A percentile compares a stretch with the other conserved stretches of the same genome.
Conservation (phyloP, 805 yeast genomes). For the Candida xyloterini region DNA sequence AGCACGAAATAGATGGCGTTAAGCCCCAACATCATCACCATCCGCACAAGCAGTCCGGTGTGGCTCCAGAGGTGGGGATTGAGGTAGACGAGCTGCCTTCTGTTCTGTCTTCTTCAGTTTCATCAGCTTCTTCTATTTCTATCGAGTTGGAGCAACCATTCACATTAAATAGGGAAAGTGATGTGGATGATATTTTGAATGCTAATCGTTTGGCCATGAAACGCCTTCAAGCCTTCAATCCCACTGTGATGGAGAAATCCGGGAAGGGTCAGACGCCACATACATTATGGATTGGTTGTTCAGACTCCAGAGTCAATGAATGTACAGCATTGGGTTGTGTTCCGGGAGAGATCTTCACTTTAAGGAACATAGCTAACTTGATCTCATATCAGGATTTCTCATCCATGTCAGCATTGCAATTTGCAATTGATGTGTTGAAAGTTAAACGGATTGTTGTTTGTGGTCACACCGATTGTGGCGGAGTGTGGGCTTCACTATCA, state of each 20-base stretch:
- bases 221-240: slow-evolving; percentile 46
- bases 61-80: background rate
- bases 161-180: slow-evolving; percentile 45
- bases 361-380: slow-evolving; percentile 83
- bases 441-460: slow-evolving; percentile 81
- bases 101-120: slow-evolving; percentile 6
- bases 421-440: slow-evolving; percentile 79
- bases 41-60: slow-evolving; percentile 1
- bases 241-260: slow-evolving; percentile 58
- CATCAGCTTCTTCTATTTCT: slow-evolving; percentile 9
- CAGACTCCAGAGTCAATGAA: slow-evolving; percentile 89
- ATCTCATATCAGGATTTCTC: slow-evolving; percentile 69
- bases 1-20: slow-evolving; percentile 21
- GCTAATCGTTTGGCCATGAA: slow-evolving; percentile 48
- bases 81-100: slow-evolving; percentile 2
- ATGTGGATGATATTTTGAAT: slow-evolving; percentile 45
- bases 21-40: slow-evolving; percentile 10
- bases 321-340: slow-evolving; percentile 64
- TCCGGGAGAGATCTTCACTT: slow-evolving; percentile 90
- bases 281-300: slow-evolving; percentile 91
- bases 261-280: slow-evolving; percentile 89
- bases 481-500: slow-evolving; percentile 75
- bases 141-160: slow-evolving; percentile 33
- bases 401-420: slow-evolving; percentile 76
- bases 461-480: slow-evolving; percentile 96